Percentiles rank a stretch among this genome's conserved stretches.
Conservation (phyloP, 2,329 filamentous ascomycete species). For the Mollisiaceae sp. region DNA sequence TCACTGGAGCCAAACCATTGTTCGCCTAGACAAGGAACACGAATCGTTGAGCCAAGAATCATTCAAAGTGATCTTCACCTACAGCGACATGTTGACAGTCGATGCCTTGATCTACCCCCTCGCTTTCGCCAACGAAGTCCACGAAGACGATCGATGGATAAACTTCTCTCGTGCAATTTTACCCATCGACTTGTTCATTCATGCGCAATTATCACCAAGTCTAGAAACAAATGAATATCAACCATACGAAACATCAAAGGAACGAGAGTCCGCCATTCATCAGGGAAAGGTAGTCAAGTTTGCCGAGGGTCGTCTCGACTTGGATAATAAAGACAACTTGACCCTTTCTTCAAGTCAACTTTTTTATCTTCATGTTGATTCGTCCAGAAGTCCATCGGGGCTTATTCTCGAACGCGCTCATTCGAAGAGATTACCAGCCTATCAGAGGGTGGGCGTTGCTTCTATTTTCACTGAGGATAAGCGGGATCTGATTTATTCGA, state of each 20-base stretch:
- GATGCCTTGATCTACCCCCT: conserved; percentile 9
- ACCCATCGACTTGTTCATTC: conserved; percentile 15
- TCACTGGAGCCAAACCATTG: neutral
- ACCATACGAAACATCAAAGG: neutral
- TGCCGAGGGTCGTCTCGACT: conserved; percentile 14
- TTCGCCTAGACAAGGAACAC: neutral
- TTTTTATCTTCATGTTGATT: conserved; percentile 20
- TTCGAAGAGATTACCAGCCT: neutral
- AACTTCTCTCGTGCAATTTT: conserved; percentile 8
- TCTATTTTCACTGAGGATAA: conserved; percentile 6
- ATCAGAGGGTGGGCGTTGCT: conserved; percentile 16
- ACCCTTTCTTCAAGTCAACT: conserved; percentile 5
- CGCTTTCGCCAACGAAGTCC: conserved; percentile 13
- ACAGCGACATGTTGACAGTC: conserved; percentile 5
- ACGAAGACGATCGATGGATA: conserved; percentile 19
- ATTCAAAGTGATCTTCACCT: neutral
- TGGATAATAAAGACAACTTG: conserved; percentile 18
- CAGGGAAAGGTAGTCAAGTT: conserved; percentile 3
- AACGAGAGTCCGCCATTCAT: neutral
- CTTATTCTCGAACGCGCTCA: conserved; percentile 5
- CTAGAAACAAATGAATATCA: neutral
- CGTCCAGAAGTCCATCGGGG: neutral
- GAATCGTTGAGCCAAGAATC: neutral
- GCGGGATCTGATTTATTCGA: neutral
- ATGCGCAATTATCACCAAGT: neutral